A percentile compares a stretch with the other conserved stretches of the same genome.
Conservation (phyloP, 2,329 filamentous ascomycete genomes). For the Davidsoniella virescens region DNA sequence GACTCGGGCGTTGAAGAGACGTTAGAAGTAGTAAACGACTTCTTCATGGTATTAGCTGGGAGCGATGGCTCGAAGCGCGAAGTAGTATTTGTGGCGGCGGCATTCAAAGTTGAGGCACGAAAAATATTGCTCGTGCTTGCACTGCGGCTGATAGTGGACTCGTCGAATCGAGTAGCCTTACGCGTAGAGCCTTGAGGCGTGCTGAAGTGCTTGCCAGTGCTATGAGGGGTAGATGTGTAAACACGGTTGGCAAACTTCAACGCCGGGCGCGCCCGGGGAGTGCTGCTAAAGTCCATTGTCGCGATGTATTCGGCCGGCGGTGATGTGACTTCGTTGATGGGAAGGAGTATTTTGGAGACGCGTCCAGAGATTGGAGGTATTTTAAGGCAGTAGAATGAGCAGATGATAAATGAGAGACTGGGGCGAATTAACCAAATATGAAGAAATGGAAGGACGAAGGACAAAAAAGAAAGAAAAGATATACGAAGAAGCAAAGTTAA, state of each 20-base stretch:
- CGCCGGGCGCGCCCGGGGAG: constrained; percentile 21
- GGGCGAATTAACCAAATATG: constrained; percentile 4
- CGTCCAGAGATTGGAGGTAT: background rate
- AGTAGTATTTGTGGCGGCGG: constrained; percentile 19
- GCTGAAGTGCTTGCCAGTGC: constrained; percentile 19
- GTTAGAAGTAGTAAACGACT: constrained; percentile 29
- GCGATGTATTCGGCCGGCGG: background rate
- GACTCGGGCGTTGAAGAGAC: constrained; percentile 27
- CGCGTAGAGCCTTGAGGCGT: constrained; percentile 25
- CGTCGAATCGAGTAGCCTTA: constrained; percentile 15
- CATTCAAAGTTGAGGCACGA: constrained; percentile 23
- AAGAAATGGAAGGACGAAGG: background rate
- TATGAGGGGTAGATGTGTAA: constrained; percentile 18
- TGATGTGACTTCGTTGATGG: background rate
- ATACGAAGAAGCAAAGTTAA: constrained; percentile 1
- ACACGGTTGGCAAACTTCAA: constrained; percentile 29
- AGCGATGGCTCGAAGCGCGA: constrained; percentile 30
- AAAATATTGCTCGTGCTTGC: constrained; percentile 27
- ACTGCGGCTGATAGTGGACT: constrained; percentile 20
- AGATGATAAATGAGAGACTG: background rate
- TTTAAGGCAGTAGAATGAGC: background rate
- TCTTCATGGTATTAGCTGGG: constrained; percentile 29
- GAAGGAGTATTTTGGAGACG: background rate
- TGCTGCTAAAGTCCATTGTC: constrained; percentile 8
- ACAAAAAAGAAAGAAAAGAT: constrained; percentile 2